Percentiles rank a stretch among this genome's conserved stretches.
Evolutionary conservation across 1,284 basidiomycete genomes (phyloP).

Genomic region (Sporisorium reilianum): DNA sequence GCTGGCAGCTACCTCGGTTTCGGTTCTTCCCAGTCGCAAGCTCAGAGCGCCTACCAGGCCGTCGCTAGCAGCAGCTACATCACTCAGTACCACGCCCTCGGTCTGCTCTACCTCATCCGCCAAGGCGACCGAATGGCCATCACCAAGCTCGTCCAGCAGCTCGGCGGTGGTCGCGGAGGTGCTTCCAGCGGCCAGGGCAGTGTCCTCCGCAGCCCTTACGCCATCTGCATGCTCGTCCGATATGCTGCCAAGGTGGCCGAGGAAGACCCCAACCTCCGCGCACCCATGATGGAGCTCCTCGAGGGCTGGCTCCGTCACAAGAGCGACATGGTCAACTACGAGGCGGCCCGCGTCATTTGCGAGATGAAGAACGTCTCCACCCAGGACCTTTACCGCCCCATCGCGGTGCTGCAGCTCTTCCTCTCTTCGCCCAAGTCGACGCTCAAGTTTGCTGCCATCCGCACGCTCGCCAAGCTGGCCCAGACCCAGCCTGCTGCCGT

Average conservation of each 20-base stretch:
- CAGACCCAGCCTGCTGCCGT: slow-evolving; percentile 86
- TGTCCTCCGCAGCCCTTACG: slow-evolving; percentile 93
- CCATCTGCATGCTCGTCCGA: slow-evolving; percentile 98
- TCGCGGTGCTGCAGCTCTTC: slow-evolving; percentile 71
- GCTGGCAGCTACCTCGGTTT: slow-evolving; percentile 70
- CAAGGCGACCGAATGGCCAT: slow-evolving; percentile 99
- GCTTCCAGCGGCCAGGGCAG: slow-evolving; percentile 79
- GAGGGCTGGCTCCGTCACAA: slow-evolving; percentile 98
- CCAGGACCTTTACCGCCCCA: slow-evolving; percentile 84
- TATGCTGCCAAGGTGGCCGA: slow-evolving; percentile 98
- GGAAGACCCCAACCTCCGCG: slow-evolving; percentile 78
- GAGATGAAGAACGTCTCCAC: slow-evolving; percentile 88
- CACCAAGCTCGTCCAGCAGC: slow-evolving; percentile 98
- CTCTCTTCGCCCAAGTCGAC: slow-evolving; percentile 72
- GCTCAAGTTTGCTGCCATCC: slow-evolving; percentile 96
- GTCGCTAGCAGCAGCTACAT: slow-evolving; percentile 78
- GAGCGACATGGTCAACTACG: slow-evolving; percentile 99
- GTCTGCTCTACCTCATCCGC: slow-evolving; percentile 91
- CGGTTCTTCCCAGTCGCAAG: slow-evolving; percentile 47
- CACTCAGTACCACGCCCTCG: slow-evolving; percentile 96
- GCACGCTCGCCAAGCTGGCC: slow-evolving; percentile 85
- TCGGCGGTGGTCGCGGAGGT: slow-evolving; percentile 71
- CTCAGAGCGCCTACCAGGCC: slow-evolving; percentile 80
- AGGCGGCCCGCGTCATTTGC: slow-evolving; percentile 96
- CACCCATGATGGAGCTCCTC: slow-evolving; percentile 85